These are phyloP conservation scores for Leishmania major DNA, from an alignment of 208 protist genomes.

Conservation along the genomic window DNA sequence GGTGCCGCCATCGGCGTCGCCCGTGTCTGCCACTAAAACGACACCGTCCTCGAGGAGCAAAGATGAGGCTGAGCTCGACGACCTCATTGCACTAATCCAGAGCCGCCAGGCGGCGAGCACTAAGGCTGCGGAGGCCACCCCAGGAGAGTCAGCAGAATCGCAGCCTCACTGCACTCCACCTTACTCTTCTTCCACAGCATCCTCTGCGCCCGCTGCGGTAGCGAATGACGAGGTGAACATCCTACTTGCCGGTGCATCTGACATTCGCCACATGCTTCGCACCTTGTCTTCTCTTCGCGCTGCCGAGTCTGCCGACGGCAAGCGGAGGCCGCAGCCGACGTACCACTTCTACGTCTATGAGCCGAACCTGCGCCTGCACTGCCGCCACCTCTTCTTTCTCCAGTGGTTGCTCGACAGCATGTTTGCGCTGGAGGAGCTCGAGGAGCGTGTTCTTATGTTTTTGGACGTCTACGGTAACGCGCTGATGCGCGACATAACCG, in stretches of 20 bases:
- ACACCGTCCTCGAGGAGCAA: slow-evolving; percentile 8
- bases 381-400: slow-evolving; percentile 90
- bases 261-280: slow-evolving; percentile 87
- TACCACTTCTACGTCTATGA: slow-evolving; percentile 92
- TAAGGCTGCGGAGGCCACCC: neutral
- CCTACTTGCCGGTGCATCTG: slow-evolving; percentile 72
- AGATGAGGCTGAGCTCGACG: slow-evolving; percentile 43
- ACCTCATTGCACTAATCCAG: slow-evolving; percentile 45
- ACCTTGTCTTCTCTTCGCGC: slow-evolving; percentile 71
- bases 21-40: neutral
- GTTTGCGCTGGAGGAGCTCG: slow-evolving; percentile 83
- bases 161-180: too few species aligned
- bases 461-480: slow-evolving; percentile 88
- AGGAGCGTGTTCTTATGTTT: slow-evolving; percentile 92
- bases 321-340: neutral
- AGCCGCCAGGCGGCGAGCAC: slow-evolving; percentile 4
- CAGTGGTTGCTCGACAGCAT: slow-evolving; percentile 92
- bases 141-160: neutral
- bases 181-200: neutral
- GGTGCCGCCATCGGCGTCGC: neutral
- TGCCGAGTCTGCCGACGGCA: slow-evolving; percentile 11
- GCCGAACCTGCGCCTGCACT: slow-evolving; percentile 84
- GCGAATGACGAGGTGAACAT: slow-evolving; percentile 38
- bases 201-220: neutral
- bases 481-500: slow-evolving; percentile 74